Evolutionary conservation across 2,329 filamentous ascomycete species (phyloP).

Genomic region (Ascochyta clinopodiicola): DNA sequence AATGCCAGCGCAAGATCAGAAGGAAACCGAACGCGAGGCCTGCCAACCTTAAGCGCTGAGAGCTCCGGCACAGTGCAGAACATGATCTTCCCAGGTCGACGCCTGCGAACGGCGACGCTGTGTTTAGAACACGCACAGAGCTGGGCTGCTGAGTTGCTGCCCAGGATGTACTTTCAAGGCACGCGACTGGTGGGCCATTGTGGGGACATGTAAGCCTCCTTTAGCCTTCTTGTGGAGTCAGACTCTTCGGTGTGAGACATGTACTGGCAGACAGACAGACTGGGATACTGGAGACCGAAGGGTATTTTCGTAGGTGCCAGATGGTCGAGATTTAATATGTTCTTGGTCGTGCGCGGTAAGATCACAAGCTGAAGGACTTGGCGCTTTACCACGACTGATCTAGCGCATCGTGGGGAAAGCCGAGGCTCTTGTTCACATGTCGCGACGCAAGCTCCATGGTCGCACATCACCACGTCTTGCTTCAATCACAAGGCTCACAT

Average conservation of each 20-base stretch:
- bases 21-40: no score
- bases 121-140: no score
- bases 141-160: background rate
- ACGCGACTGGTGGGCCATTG: background rate
- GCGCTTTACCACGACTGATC: background rate
- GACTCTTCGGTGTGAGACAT: no score
- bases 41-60: no score
- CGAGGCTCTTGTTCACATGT: constrained; percentile 33
- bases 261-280: no score
- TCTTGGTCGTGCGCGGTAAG: background rate
- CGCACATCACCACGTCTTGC: constrained; percentile 15
- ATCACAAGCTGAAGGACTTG: background rate
- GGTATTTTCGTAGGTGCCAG: background rate
- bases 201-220: constrained; percentile 7
- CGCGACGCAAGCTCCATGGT: constrained; percentile 19
- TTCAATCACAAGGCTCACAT: constrained; percentile 15
- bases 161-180: background rate
- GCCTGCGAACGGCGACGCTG: no score
- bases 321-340: background rate
- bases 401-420: constrained; percentile 28
- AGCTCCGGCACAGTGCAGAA: no score
- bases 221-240: no score
- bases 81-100: no score
- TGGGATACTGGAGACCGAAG: background rate
- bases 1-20: no score